These are phyloP conservation scores for Ogataea methanolica DNA, from an alignment of 805 yeast genomes.

Conservation along the genomic window DNA sequence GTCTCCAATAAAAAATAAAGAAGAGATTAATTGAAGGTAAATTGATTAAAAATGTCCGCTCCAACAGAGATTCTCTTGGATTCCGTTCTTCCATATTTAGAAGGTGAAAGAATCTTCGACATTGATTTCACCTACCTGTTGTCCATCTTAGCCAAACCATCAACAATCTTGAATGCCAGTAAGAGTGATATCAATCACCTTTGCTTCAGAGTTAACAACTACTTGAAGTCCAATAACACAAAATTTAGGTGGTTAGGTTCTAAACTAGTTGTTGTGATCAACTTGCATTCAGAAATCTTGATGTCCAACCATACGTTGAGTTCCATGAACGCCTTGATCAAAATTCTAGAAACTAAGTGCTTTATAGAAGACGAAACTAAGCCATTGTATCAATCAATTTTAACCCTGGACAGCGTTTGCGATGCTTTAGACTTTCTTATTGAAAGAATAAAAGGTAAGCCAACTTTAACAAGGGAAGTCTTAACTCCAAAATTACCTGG, in stretches of 20 bases:
- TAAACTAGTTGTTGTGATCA: conserved; percentile 43
- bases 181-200: conserved; percentile 48
- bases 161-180: conserved; percentile 37
- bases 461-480: conserved; percentile 77
- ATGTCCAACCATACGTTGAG: conserved; percentile 38
- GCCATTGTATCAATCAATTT: conserved; percentile 19
- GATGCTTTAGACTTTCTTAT: conserved; percentile 39
- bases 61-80: conserved; percentile 6
- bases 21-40: background rate
- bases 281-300: conserved; percentile 29
- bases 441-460: conserved; percentile 64
- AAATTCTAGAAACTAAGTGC: conserved; percentile 36
- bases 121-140: conserved; percentile 22
- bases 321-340: conserved; percentile 37
- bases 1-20: background rate
- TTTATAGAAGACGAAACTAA: conserved; percentile 28
- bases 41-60: background rate
- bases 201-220: conserved; percentile 39
- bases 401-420: conserved; percentile 31
- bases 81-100: conserved; percentile 24
- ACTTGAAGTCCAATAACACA: conserved; percentile 40
- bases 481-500: conserved; percentile 73
- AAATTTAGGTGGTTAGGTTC: conserved; percentile 57
- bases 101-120: conserved; percentile 20
- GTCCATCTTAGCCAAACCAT: conserved; percentile 19